Percentiles rank a stretch among this genome's conserved stretches.
Evolutionary conservation across 139 green algal species (phyloP).

Genomic region (Parachlorella kessleri): DNA sequence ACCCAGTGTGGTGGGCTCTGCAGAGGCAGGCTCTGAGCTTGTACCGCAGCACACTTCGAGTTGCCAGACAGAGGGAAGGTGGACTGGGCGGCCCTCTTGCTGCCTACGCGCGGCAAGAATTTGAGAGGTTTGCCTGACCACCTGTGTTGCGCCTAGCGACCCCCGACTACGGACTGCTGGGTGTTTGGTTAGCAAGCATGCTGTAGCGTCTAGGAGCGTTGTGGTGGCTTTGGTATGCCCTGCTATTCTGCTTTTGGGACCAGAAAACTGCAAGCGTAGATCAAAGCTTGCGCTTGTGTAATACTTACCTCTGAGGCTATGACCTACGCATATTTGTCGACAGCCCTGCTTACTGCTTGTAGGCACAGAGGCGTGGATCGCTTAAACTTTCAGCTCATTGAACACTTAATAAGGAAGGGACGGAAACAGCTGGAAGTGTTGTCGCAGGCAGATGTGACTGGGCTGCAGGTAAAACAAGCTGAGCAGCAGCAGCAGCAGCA

Average conservation of each 20-base stretch:
- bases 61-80: conserved; percentile 1
- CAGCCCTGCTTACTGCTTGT: neutral
- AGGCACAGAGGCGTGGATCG: conserved; percentile 8
- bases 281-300: no score
- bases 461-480: neutral
- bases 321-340: no score
- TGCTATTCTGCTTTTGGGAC: no score
- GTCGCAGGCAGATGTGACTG: neutral
- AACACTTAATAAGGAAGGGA: conserved; percentile 37
- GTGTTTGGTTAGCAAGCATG: neutral
- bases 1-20: no score
- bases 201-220: no score
- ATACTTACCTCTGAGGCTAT: no score
- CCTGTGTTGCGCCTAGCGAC: neutral
- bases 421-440: conserved; percentile 38
- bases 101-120: conserved; percentile 9
- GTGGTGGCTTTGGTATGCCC: no score
- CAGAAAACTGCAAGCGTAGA: no score
- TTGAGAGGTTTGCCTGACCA: conserved; percentile 16
- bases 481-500: neutral
- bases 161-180: neutral
- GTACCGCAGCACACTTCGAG: conserved; percentile 21
- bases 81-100: neutral
- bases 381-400: conserved; percentile 31
- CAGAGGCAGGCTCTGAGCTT: conserved; percentile 38